Evolutionary conservation across 2,329 filamentous ascomycete genomes (phyloP).

Genomic region (Knufia petricola): DNA sequence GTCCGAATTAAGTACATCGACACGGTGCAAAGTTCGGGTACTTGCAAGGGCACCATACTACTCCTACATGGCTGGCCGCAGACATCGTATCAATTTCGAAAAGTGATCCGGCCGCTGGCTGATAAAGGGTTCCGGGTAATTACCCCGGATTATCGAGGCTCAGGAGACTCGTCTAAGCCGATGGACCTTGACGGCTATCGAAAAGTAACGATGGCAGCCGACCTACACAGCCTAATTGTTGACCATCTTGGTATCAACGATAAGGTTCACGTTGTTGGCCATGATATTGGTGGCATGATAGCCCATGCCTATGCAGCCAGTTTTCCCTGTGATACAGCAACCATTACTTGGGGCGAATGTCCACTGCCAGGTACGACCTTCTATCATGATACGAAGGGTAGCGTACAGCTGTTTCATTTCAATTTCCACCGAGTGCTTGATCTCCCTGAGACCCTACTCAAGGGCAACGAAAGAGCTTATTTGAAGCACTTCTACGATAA

Average conservation of each 20-base stretch:
- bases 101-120: slow-evolving; percentile 29
- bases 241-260: slow-evolving; percentile 28
- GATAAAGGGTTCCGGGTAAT: slow-evolving; percentile 28
- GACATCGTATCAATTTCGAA: slow-evolving; percentile 38
- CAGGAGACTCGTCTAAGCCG: slow-evolving; percentile 18
- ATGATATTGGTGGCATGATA: slow-evolving; percentile 43
- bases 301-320: slow-evolving; percentile 33
- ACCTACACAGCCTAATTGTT: slow-evolving; percentile 28
- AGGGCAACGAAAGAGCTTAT: slow-evolving; percentile 34
- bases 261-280: slow-evolving; percentile 36
- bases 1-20: slow-evolving; percentile 5
- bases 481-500: slow-evolving; percentile 37
- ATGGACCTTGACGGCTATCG: slow-evolving; percentile 28
- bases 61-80: slow-evolving; percentile 42
- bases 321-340: slow-evolving; percentile 26
- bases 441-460: slow-evolving; percentile 32
- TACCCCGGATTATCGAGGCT: slow-evolving; percentile 24
- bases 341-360: slow-evolving; percentile 36
- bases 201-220: slow-evolving; percentile 34
- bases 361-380: slow-evolving; percentile 31
- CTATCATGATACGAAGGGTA: slow-evolving; percentile 17
- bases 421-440: slow-evolving; percentile 33
- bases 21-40: background rate
- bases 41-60: slow-evolving; percentile 30
- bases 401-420: slow-evolving; percentile 32